Conservation (phyloP, 2,329 filamentous ascomycete species). For the Emydomyces testavorans region DNA sequence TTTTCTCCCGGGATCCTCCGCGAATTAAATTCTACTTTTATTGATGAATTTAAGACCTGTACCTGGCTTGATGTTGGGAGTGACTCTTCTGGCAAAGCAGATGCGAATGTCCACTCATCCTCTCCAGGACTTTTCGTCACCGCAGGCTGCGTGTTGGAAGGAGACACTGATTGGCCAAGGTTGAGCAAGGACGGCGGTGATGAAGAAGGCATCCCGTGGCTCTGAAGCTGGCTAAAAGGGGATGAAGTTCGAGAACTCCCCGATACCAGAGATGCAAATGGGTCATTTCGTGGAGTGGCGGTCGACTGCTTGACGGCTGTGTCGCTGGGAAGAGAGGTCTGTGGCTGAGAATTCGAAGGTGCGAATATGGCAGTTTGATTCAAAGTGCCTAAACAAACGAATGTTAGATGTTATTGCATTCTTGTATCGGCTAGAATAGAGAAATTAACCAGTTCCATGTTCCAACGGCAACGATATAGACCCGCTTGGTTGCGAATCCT, state of each 20-base stretch:
- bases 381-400: not conserved
- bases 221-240: slow-evolving; percentile 26
- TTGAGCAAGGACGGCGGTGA: slow-evolving; percentile 28
- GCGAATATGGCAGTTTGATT: slow-evolving; percentile 17
- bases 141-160: slow-evolving; percentile 20
- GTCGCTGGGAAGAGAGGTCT: slow-evolving; percentile 30
- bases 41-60: slow-evolving; percentile 55
- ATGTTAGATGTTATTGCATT: not conserved
- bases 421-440: not conserved
- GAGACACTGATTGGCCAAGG: slow-evolving; percentile 19
- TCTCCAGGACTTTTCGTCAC: slow-evolving; percentile 47
- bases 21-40: slow-evolving; percentile 64
- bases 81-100: slow-evolving; percentile 57
- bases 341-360: slow-evolving; percentile 40
- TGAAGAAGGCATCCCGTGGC: slow-evolving; percentile 16
- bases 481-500: slow-evolving; percentile 53
- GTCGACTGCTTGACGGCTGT: slow-evolving; percentile 29
- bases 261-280: slow-evolving; percentile 49
- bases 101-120: slow-evolving; percentile 91
- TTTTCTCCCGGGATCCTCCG: slow-evolving; percentile 45
- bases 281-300: slow-evolving; percentile 39
- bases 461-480: slow-evolving; percentile 71
- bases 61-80: slow-evolving; percentile 53
- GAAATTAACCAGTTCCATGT: slow-evolving; percentile 39
- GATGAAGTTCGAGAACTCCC: slow-evolving; percentile 40